Conservation (phyloP, 495 filamentous ascomycete genomes). For the Penicillium chermesinum region DNA sequence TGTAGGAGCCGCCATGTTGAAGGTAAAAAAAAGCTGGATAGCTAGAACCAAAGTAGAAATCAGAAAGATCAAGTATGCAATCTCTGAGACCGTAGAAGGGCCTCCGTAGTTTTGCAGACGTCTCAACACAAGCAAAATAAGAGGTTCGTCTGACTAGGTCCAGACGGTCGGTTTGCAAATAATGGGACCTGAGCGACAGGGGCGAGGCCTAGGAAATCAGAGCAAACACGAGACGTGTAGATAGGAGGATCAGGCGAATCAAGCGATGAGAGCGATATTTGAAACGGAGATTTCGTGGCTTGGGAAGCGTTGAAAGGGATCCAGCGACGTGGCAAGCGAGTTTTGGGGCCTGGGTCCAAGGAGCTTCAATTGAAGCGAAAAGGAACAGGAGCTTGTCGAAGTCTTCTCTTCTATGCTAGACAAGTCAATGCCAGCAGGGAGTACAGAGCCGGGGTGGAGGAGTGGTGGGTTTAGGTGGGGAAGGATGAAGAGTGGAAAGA, state of each 20-base stretch:
- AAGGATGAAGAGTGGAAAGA: conserved; percentile 25
- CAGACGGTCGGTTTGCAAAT: not conserved
- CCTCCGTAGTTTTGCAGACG: not conserved
- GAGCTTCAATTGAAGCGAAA: conserved; percentile 22
- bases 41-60: conserved; percentile 6
- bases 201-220: not conserved
- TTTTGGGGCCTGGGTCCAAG: not conserved
- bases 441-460: conserved; percentile 30
- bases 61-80: not conserved
- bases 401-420: conserved; percentile 39
- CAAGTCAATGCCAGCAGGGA: conserved; percentile 52
- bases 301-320: not conserved
- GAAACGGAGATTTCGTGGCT: not conserved
- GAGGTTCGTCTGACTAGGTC: not conserved
- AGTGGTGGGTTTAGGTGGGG: conserved; percentile 28
- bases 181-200: not conserved
- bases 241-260: conserved; percentile 1
- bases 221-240: not conserved
- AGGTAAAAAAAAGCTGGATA: conserved; percentile 16
- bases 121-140: conserved; percentile 2
- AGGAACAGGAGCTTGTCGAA: conserved; percentile 7
- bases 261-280: not conserved
- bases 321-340: conserved; percentile 10
- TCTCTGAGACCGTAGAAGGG: not conserved
- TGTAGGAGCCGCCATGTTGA: conserved; percentile 73